Percentiles rank a stretch among this genome's conserved stretches.
Conservation (phyloP, 1,139 yeast species). For the Pichia sp. region DNA sequence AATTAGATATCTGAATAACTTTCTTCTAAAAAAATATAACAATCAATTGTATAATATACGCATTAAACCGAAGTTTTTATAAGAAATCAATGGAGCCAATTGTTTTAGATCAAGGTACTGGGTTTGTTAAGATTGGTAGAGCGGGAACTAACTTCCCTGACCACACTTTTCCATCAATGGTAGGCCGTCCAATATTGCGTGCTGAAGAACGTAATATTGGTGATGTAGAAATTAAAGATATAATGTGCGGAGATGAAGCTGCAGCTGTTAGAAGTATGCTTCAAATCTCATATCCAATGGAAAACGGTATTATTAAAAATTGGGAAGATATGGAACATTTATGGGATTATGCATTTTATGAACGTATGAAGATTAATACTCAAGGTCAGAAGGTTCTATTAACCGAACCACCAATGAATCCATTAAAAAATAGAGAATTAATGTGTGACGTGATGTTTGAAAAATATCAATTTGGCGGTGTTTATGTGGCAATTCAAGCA, state of each 20-base stretch:
- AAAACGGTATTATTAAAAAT: constrained; percentile 91
- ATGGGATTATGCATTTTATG: constrained; percentile 97
- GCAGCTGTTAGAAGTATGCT: constrained; percentile 82
- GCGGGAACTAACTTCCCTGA: constrained; percentile 98
- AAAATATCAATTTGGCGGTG: constrained; percentile 91
- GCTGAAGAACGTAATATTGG: constrained; percentile 79
- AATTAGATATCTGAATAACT: too few relatives aligned
- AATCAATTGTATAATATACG: too few relatives aligned
- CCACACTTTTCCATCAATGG: constrained; percentile 96
- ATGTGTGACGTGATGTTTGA: constrained; percentile 99
- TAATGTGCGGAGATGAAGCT: constrained; percentile 98
- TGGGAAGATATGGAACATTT: constrained; percentile 99
- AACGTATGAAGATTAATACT: constrained; percentile 70
- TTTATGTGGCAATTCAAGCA: constrained; percentile 96
- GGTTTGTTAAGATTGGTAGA: constrained; percentile 90
- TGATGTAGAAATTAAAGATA: constrained; percentile 67
- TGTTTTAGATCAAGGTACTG: constrained; percentile 99
- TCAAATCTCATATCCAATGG: constrained; percentile 96
- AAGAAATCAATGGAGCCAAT: constrained; percentile 15
- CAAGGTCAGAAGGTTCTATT: constrained; percentile 78
- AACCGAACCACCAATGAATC: constrained; percentile 98
- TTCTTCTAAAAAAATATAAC: too few relatives aligned
- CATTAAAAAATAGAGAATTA: constrained; percentile 81
- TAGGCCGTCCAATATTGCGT: constrained; percentile 93
- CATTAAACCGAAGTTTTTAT: too few relatives aligned